Evolutionary conservation across 1,284 basidiomycete species (phyloP).

Genomic region (Stygiomarasmius scandens): DNA sequence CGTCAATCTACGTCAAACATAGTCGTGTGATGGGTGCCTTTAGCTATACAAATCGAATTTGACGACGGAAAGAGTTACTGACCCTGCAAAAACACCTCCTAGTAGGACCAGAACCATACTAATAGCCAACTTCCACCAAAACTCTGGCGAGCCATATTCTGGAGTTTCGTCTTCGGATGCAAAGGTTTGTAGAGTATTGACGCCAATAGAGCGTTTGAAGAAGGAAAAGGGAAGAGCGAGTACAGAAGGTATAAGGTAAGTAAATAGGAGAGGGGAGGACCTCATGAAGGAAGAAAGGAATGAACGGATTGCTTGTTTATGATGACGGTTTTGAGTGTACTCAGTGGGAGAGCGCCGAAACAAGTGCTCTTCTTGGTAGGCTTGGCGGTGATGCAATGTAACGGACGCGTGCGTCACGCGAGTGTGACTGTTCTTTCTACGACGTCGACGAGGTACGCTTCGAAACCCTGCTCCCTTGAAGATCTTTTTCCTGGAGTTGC

Average conservation of each 20-base stretch:
- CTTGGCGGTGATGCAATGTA: too few species aligned
- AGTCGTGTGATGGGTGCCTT: not conserved
- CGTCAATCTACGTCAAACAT: constrained; percentile 59
- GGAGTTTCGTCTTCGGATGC: constrained; percentile 2
- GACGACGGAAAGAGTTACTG: constrained; percentile 26
- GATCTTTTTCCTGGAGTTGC: too few species aligned
- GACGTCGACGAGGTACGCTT: too few species aligned
- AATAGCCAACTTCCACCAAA: constrained; percentile 71
- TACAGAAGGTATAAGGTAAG: not conserved
- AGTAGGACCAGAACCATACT: constrained; percentile 71
- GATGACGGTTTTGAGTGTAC: too few species aligned
- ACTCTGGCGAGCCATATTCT: constrained; percentile 40
- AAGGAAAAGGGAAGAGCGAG: not conserved
- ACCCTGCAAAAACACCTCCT: constrained; percentile 89
- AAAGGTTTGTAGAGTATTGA: not conserved
- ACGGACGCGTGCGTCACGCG: too few species aligned
- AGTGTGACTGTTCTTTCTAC: too few species aligned
- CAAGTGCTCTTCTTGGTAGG: too few species aligned
- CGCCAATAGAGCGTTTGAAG: not conserved
- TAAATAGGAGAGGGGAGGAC: not conserved
- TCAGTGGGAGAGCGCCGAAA: too few species aligned
- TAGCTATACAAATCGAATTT: not conserved
- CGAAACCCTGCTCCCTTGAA: too few species aligned
- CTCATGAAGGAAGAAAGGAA: not conserved
- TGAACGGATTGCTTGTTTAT: too few species aligned